These are phyloP conservation scores for Penicillium sp. DNA, from an alignment of 2,329 filamentous ascomycete species.

Conservation along the genomic window DNA sequence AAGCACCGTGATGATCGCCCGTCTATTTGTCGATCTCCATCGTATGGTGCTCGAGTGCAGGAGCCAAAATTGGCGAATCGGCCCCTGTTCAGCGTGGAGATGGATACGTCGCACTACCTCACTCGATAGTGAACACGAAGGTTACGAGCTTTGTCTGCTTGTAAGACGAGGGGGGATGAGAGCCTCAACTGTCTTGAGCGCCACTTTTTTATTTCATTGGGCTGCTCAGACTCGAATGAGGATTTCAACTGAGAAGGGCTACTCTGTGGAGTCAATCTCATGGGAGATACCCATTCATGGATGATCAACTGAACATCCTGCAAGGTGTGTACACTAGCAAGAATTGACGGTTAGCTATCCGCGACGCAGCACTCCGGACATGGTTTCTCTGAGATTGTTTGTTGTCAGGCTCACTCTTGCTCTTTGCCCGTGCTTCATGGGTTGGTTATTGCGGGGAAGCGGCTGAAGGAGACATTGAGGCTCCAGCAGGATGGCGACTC, in stretches of 20 bases:
- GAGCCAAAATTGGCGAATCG: neutral
- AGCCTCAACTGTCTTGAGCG: neutral
- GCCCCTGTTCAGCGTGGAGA: neutral
- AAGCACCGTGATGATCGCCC: slow-evolving; percentile 14
- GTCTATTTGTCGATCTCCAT: slow-evolving; percentile 14
- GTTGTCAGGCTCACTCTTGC: neutral
- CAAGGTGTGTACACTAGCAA: neutral
- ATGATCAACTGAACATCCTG: neutral
- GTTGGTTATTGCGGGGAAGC: neutral
- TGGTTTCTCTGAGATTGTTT: neutral
- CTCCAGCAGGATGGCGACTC: neutral
- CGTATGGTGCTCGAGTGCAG: slow-evolving; percentile 14
- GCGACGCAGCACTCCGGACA: neutral
- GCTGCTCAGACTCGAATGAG: neutral
- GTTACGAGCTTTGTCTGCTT: neutral
- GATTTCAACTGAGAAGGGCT: neutral
- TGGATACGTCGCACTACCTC: neutral
- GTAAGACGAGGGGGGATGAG: neutral
- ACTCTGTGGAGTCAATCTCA: too few species aligned
- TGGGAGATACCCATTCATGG: neutral
- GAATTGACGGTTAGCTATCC: neutral
- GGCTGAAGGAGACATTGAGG: neutral
- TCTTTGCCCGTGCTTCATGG: neutral
- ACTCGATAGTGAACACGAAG: neutral
- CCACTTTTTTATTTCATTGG: neutral